Base-by-base conservation (phyloP, 1,284 basidiomycete genomes). In the Marasmius tenuissimus region DNA sequence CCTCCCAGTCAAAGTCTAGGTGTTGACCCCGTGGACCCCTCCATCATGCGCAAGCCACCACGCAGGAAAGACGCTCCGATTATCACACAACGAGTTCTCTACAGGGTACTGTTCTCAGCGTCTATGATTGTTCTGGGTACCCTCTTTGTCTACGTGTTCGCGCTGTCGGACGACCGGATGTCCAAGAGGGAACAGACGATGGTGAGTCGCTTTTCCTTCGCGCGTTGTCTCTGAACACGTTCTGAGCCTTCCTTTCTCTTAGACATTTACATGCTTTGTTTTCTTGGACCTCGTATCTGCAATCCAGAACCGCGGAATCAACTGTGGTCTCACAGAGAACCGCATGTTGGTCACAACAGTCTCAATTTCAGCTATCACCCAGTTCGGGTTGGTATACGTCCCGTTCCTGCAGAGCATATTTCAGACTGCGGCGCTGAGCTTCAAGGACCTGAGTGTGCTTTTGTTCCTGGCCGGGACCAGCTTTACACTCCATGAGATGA, bases 191-290 rank as follows among this genome's bases (percentile, higher is more conserved):
- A 97, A 70, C 96, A 97, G 74, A 97, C 96, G 0, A 96, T 97
- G 94, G 94, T 94, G 63, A 64, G 87, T 78, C 38, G 4, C 16
- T 22, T 42, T 58, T 45, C 37, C 48, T 20, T 37, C 60, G 39
- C 33, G 18, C 12, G 38, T 45, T 40, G 27, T 37, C 38, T 60
- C 59, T 27, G 27, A 27, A 27, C 27, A 27, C 27, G 48, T 34
- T 42, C 61, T 61, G 38, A 61, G 56, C 50, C 38, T 38, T 53
- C 45, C 42, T 50, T 35, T 60, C 58, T 42, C 61, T 8, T 33
- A 96, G 95, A 98, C 96, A 4, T 99, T 99, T 74, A 94, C 95
- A 16, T 92, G 88, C 71, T 98, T 98, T 76, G 97, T 99, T 61
- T 93, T 98, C 81, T 88, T 99, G 62, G 97, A 98, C 76, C 86